Conservation (phyloP, 2,329 filamentous ascomycete species). For the Periglandula ipomoeae region DNA sequence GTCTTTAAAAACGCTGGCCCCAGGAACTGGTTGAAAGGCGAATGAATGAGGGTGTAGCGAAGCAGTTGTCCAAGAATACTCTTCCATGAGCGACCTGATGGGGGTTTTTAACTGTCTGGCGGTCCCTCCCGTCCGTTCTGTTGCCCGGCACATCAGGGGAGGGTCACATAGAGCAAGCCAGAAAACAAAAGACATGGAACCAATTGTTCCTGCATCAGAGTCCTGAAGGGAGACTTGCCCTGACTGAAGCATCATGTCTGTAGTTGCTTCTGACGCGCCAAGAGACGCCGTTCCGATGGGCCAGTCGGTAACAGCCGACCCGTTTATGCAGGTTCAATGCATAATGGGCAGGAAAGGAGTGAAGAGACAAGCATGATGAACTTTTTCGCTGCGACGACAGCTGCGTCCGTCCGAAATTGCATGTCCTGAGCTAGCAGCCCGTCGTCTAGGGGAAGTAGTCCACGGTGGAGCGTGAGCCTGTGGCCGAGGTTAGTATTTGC, state of each 20-base stretch:
- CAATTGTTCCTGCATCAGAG: not conserved
- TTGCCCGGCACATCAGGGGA: not conserved
- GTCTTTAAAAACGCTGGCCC: not conserved
- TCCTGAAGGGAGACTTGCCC: not conserved
- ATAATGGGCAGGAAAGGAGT: not conserved
- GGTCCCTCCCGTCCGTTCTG: not conserved
- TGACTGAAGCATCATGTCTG: not conserved
- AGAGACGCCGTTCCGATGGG: not conserved
- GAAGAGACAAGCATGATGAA: not conserved
- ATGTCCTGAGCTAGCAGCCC: not conserved
- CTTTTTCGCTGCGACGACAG: not conserved
- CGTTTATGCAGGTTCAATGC: not conserved
- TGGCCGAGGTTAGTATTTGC: not conserved
- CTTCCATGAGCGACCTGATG: not conserved
- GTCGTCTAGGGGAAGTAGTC: not conserved
- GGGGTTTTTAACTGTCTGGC: constrained; percentile 1
- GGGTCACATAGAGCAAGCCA: not conserved
- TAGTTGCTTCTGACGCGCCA: not conserved
- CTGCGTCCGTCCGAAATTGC: not conserved
- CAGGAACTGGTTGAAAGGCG: not conserved
- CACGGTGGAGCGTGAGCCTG: not conserved
- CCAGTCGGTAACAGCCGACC: not conserved
- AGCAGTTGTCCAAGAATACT: not conserved
- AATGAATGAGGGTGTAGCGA: not conserved
- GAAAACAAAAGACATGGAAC: not conserved